These are phyloP conservation scores for Usnea hakonensis DNA, from an alignment of 495 filamentous ascomycete species.

Conservation along the genomic window DNA sequence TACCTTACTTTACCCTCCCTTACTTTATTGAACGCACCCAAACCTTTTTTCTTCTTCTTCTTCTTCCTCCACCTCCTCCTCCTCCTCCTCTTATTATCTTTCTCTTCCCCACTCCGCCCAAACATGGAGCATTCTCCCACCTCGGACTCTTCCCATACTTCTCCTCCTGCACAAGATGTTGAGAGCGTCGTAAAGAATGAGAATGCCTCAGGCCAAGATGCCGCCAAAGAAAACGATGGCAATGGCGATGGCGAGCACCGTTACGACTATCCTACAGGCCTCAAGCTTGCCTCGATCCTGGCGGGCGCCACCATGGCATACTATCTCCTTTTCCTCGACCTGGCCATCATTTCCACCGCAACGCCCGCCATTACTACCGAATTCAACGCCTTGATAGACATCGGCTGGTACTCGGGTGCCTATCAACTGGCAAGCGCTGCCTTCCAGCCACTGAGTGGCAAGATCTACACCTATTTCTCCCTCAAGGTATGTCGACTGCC, in stretches of 20 bases:
- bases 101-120: conserved; percentile 8
- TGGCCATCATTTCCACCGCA: conserved; percentile 39
- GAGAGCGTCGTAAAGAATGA: conserved; percentile 23
- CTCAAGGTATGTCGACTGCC: conserved; percentile 31
- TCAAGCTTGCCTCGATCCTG: conserved; percentile 14
- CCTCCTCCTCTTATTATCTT: conserved; percentile 2
- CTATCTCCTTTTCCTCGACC: conserved; percentile 46
- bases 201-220: conserved; percentile 22
- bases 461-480: conserved; percentile 39
- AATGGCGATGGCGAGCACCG: conserved; percentile 20
- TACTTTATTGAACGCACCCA: not conserved
- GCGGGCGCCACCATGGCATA: conserved; percentile 29
- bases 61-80: conserved; percentile 1
- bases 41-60: conserved; percentile 2
- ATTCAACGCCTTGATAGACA: conserved; percentile 35
- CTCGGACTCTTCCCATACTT: conserved; percentile 24
- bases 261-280: conserved; percentile 13
- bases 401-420: conserved; percentile 43
- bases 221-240: no score
- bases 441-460: conserved; percentile 42
- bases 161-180: conserved; percentile 21
- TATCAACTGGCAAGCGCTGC: conserved; percentile 40
- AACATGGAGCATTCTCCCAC: conserved; percentile 22
- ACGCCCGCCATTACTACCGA: conserved; percentile 36
- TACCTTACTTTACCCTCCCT: no score